Evolutionary conservation across 495 filamentous ascomycete species (phyloP), one percentile per base, ranked within the genome.

Genomic region (Neurospora hispaniola): DNA sequence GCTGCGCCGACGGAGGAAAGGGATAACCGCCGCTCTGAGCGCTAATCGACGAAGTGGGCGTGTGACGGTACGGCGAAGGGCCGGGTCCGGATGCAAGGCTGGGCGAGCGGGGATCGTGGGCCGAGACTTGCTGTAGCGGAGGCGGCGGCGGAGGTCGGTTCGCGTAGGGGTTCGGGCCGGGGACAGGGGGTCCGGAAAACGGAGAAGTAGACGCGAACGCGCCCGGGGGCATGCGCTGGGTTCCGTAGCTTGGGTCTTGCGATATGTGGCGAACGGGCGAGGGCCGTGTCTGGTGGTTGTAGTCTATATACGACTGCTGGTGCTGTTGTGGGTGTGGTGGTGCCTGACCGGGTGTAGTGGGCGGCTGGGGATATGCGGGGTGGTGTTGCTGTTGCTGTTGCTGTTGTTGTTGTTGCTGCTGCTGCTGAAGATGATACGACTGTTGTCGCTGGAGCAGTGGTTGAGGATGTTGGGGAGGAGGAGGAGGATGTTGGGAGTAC

Each of bases 41-140:
- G 75, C 81, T 81, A 69, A 82, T 68, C 20, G 84, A 84, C 16
- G 83, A 82, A 3, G 81, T 82, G 6, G 85, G 84, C 40, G 83
- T 84, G 46, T 82, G 85, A 70, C 85, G 84, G 74, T 88, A 89
- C 4, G 87, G 86, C 1, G 87, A 89, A 44, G 86, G 85, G 1
- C 77, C 83, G 14, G 85, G 83, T 69, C 83, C 83, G 39, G 81
- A 77, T 43, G 74, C 78, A 71, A 83, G 77, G 71, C 81, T 83
- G 71, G 87, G 86, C 23, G 87, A 88, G 69, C 87, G 84, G 75
- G 85, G 75, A 72, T 88, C 86, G 78, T 84, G 78, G 70, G 76
- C 73, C 23, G 83, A 70, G 69, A 81, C 74, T 72, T 84, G 85
- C 79, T 88, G 86, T 42, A 87, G 82, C 14, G 86, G 85, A 59